These are phyloP conservation scores for Kuraishia borneana DNA, from an alignment of 805 yeast genomes.

Conservation along the genomic window DNA sequence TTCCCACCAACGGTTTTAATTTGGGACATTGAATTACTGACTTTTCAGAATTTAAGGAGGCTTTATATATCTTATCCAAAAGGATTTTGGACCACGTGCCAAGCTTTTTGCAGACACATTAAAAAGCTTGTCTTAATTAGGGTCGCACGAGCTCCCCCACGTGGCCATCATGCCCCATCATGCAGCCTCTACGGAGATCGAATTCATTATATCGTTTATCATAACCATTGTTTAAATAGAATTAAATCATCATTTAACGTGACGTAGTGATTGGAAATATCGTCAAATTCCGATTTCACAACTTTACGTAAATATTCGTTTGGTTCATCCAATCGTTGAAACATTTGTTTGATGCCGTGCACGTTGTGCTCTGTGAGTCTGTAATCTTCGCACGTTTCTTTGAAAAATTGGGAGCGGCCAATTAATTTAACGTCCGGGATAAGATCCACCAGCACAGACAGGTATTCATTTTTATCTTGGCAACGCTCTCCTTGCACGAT, in stretches of 20 bases:
- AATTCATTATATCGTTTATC: no score
- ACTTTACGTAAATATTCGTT: constrained; percentile 16
- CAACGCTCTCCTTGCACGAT: constrained; percentile 14
- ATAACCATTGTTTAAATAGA: constrained; percentile 11
- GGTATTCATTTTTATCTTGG: constrained; percentile 11
- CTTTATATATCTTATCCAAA: no score
- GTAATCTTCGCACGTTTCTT: constrained; percentile 19
- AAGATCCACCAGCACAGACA: constrained; percentile 19
- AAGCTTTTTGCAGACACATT: no score
- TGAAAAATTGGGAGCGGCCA: constrained; percentile 15
- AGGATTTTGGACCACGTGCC: no score
- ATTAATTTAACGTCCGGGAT: constrained; percentile 8
- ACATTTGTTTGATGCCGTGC: constrained; percentile 20
- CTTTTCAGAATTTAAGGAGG: no score
- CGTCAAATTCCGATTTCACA: constrained; percentile 21
- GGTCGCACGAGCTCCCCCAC: no score
- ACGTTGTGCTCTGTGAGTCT: constrained; percentile 20
- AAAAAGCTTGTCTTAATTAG: no score
- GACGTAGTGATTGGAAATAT: constrained; percentile 21
- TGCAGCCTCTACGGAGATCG: no score
- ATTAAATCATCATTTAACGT: constrained; percentile 17
- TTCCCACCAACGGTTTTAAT: constrained; percentile 58
- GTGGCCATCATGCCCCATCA: no score
- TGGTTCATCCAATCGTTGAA: constrained; percentile 6
- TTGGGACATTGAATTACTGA: constrained; percentile 1